These are phyloP conservation scores for Paramecium octaurelia DNA, from an alignment of 73 alveolate genomes.

Conservation along the genomic window DNA sequence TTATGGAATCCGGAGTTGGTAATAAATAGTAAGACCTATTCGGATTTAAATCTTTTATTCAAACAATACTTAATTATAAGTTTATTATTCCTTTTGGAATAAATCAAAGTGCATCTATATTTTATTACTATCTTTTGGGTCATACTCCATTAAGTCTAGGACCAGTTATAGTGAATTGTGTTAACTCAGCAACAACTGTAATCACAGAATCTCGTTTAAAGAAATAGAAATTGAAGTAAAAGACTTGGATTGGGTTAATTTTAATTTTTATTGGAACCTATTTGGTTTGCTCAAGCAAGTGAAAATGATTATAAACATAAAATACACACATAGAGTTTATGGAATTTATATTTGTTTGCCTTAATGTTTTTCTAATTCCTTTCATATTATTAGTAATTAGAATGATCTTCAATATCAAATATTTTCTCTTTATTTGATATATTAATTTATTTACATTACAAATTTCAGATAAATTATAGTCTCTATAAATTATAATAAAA, in stretches of 20 bases:
- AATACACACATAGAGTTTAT: neutral
- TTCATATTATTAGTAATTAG: no score
- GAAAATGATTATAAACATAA: neutral
- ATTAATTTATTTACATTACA: no score
- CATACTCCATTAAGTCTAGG: slow-evolving; percentile 62
- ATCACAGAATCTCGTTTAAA: slow-evolving; percentile 51
- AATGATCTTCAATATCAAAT: no score
- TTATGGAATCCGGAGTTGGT: slow-evolving; percentile 72
- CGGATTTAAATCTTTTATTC: slow-evolving; percentile 51
- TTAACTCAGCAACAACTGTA: slow-evolving; percentile 52
- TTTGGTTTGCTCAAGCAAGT: slow-evolving; percentile 9
- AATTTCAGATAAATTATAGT: no score
- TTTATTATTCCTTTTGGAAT: slow-evolving; percentile 70
- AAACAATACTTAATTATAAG: slow-evolving; percentile 55
- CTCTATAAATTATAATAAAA: no score
- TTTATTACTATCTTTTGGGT: slow-evolving; percentile 63
- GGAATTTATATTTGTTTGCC: neutral
- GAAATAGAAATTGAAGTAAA: neutral
- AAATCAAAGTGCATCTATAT: slow-evolving; percentile 66
- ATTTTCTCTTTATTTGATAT: no score
- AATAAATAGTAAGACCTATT: slow-evolving; percentile 15
- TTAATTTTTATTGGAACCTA: slow-evolving; percentile 54
- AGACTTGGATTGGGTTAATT: slow-evolving; percentile 51
- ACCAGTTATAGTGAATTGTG: slow-evolving; percentile 62
- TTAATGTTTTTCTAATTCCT: neutral